A percentile compares a stretch with the other conserved stretches of the same genome.
Evolutionary conservation across 371 early-diverging fungal species (phyloP).

Genomic region (Phascolomyces articulosus): DNA sequence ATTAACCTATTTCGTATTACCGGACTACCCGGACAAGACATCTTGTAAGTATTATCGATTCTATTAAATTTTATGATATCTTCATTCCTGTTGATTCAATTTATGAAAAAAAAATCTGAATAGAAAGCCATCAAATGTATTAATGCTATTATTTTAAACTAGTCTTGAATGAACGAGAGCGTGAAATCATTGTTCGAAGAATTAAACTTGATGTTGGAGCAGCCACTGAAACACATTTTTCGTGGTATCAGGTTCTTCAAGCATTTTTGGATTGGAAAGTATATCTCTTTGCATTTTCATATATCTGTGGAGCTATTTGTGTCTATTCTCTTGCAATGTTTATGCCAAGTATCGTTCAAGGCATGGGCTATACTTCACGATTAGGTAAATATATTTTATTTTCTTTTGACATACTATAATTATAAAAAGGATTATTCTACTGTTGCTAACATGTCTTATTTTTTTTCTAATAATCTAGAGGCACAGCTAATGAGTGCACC

Average conservation of each 20-base stretch:
- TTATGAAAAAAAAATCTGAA: no score
- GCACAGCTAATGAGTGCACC: conserved; percentile 49
- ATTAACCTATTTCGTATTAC: conserved; percentile 60
- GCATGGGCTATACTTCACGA: conserved; percentile 57
- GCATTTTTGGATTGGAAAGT: conserved; percentile 63
- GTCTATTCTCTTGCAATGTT: conserved; percentile 68
- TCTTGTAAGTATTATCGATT: conserved; percentile 9
- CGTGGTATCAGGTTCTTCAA: conserved; percentile 56
- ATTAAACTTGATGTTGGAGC: conserved; percentile 68
- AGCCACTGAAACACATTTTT: conserved; percentile 58
- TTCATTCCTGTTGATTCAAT: no score
- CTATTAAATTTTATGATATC: no score
- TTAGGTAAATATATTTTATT: background rate
- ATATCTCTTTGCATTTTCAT: conserved; percentile 56
- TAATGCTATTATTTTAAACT: no score
- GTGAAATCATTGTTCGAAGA: conserved; percentile 57
- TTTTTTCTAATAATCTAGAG: conserved; percentile 18
- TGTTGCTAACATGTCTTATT: no score
- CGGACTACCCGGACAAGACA: conserved; percentile 71
- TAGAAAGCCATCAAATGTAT: no score
- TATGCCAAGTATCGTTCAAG: conserved; percentile 70
- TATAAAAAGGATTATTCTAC: background rate
- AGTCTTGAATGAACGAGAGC: conserved; percentile 60
- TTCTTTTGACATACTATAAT: no score
- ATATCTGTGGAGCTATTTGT: conserved; percentile 47